These are phyloP conservation scores for Vigna radiata DNA, from an alignment of 306 rosid species.

Conservation along the genomic window DNA sequence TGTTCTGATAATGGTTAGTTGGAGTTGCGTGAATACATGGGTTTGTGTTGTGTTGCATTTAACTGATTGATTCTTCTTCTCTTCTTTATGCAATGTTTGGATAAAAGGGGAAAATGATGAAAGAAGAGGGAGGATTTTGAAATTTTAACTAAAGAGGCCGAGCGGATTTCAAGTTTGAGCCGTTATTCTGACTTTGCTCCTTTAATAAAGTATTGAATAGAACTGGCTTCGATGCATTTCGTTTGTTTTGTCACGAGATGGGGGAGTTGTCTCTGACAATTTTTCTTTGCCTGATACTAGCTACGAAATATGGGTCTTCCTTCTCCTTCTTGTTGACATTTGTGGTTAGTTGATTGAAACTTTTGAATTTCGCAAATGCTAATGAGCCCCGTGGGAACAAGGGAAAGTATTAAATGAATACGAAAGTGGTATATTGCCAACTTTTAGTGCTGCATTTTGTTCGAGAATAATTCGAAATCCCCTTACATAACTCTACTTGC, in stretches of 20 bases:
- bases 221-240: not conserved
- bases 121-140: not conserved
- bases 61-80: not conserved
- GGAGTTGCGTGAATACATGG: not conserved
- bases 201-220: not conserved
- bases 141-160: not conserved
- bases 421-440: not conserved
- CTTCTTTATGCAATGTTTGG: not conserved
- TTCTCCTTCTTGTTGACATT: not conserved
- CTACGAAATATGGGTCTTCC: not conserved
- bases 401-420: not conserved
- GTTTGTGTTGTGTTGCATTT: not conserved
- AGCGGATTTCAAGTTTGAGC: not conserved
- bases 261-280: not conserved
- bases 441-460: not conserved
- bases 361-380: constrained; percentile 3
- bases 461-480: not conserved
- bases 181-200: not conserved
- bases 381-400: not conserved
- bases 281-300: not conserved
- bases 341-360: not conserved
- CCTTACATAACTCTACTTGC: not conserved
- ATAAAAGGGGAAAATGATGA: not conserved
- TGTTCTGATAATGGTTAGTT: not conserved
- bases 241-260: constrained; percentile 6